Evolutionary conservation across 2,329 filamentous ascomycete species (phyloP).

Genomic region (Aschersonia sp.): DNA sequence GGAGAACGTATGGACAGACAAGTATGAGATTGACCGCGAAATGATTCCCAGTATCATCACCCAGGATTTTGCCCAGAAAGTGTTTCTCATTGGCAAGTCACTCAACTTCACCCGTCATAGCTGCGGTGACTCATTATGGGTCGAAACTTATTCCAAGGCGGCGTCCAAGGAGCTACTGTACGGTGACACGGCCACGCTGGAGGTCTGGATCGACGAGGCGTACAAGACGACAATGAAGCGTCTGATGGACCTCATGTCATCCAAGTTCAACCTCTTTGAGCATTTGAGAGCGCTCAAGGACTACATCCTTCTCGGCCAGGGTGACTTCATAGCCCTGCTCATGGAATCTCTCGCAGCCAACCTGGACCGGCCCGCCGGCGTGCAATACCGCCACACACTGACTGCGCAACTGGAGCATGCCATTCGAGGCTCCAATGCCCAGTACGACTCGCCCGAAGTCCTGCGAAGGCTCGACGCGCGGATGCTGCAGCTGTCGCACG

Average conservation of each 20-base stretch:
- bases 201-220: constrained; percentile 88
- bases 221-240: constrained; percentile 98
- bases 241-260: constrained; percentile 82
- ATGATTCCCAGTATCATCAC: constrained; percentile 94
- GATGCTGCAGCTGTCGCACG: constrained; percentile 92
- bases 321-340: constrained; percentile 90
- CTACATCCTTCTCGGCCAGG: constrained; percentile 86
- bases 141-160: constrained; percentile 85
- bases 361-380: constrained; percentile 87
- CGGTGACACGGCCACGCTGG: constrained; percentile 81
- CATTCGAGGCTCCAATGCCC: constrained; percentile 91
- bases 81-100: constrained; percentile 94
- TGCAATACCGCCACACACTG: constrained; percentile 89
- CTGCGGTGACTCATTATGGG: constrained; percentile 88
- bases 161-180: constrained; percentile 87
- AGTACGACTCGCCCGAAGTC: constrained; percentile 87
- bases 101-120: constrained; percentile 96
- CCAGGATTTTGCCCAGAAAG: constrained; percentile 84
- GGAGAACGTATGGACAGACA: constrained; percentile 95
- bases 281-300: constrained; percentile 86
- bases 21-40: constrained; percentile 70
- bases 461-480: constrained; percentile 86
- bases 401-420: constrained; percentile 98
- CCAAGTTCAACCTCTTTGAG: constrained; percentile 88
- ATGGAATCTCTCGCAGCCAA: constrained; percentile 95